Evolutionary conservation across 768 basidiomycete genomes (phyloP), one percentile per base, ranked within the genome.

Genomic region (Boletellus ananas): DNA sequence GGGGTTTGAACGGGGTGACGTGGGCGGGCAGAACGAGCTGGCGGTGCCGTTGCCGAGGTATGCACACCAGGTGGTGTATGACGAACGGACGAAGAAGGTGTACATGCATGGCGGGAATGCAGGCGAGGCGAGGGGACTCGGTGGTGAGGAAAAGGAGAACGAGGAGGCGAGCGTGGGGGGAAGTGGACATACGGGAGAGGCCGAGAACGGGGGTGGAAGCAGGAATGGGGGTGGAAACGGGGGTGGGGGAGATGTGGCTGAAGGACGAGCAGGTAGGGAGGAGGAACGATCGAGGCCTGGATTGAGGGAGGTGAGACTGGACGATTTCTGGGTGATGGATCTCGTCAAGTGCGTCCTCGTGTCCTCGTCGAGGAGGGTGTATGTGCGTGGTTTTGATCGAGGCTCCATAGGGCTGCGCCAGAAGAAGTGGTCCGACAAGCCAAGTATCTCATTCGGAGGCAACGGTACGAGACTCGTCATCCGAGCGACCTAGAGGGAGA

Each of bases 21-120:
- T 16, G n/a, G 42, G 47, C 34, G 50, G 38, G 41, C 39, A 37
- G 47, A 6, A 45, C 35, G 73, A 74, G 16, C 23, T 21, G 7
- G 14, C 1, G 10, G 72, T 72, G 35, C 87, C 89, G 0, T 54
- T 71, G 4, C 78, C 88, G 7, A 73, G 89, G 45, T 90, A 85
- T 59, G 89, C 88, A 3, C 86, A 90, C 59, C 87, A 90, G 63
- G 80, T 89, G 12, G 85, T 85, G 36, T 90, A 89, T 52, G 83
- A 88, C 56, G 69, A 79, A 1, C 68, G 64, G 23, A 75, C 78
- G 38, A 78, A 74, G 54, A 76, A 69, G 33, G 71, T 82, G 3
- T 90, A 79, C 59, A 69, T 90, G 70, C 88, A 90, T 58, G 90
- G 90, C 3, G 89, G 89, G 37, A 90, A 88, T 68, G 79, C 78